A percentile compares a stretch with the other conserved stretches of the same genome.
Evolutionary conservation across 2,329 filamentous ascomycete species (phyloP).

Genomic region (Diaporthe citri): DNA sequence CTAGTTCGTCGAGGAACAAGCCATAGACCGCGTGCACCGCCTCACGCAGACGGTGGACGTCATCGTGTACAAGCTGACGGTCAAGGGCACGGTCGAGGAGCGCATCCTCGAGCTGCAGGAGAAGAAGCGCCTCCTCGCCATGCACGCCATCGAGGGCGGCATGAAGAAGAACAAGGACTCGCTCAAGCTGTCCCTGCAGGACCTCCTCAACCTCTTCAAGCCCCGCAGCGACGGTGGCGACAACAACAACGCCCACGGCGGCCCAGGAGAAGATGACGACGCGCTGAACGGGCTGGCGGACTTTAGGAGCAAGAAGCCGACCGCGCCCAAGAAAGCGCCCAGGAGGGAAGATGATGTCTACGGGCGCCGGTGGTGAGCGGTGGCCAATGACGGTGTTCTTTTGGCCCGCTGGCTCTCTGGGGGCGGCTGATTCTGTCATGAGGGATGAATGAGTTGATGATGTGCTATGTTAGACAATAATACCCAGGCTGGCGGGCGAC

Average conservation of each 20-base stretch:
- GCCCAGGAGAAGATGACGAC: slow-evolving; percentile 42
- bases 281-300: slow-evolving; percentile 37
- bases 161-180: slow-evolving; percentile 74
- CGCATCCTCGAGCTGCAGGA: slow-evolving; percentile 95
- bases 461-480: not conserved
- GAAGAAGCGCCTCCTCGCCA: slow-evolving; percentile 91
- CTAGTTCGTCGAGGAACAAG: slow-evolving; percentile 98
- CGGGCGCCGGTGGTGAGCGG: slow-evolving; percentile 56
- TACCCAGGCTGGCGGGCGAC: not conserved
- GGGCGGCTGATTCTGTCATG: not conserved
- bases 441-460: slow-evolving; percentile 17
- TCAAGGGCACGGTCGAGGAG: slow-evolving; percentile 89
- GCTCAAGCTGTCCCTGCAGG: slow-evolving; percentile 89
- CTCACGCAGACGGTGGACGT: slow-evolving; percentile 97
- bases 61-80: slow-evolving; percentile 92
- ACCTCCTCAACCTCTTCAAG: slow-evolving; percentile 92
- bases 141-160: slow-evolving; percentile 88
- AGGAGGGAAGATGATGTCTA: slow-evolving; percentile 55
- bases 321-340: slow-evolving; percentile 45
- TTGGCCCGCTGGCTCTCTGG: not conserved
- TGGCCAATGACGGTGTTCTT: not conserved
- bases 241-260: slow-evolving; percentile 27
- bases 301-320: slow-evolving; percentile 45
- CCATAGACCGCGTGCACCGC: slow-evolving; percentile 98
- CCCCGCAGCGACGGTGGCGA: slow-evolving; percentile 57